Evolutionary conservation across 2,329 filamentous ascomycete genomes (phyloP).

Genomic region (Mycosphaerelloides madeirae): DNA sequence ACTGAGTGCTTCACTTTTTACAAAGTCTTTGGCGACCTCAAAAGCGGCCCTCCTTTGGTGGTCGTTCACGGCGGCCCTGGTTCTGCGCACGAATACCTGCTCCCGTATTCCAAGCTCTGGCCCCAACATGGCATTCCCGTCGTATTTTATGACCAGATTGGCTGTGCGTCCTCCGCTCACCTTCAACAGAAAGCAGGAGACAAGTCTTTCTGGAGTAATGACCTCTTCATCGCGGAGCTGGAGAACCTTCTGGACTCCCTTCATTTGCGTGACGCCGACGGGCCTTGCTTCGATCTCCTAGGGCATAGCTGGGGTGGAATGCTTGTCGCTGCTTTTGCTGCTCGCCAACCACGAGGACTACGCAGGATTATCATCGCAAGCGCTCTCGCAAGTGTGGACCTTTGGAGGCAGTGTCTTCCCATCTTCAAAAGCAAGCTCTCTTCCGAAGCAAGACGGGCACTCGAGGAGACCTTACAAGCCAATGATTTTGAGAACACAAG

Average conservation of each 20-base stretch:
- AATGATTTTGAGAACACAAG: background rate
- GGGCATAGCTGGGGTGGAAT: constrained; percentile 50
- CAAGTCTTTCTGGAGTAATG: constrained; percentile 41
- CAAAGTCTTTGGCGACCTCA: constrained; percentile 3
- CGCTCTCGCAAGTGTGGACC: background rate
- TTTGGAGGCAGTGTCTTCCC: background rate
- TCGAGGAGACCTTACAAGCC: background rate
- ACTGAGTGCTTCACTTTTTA: constrained; percentile 21
- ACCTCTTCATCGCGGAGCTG: constrained; percentile 44
- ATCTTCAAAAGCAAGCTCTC: background rate
- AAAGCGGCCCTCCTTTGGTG: constrained; percentile 21
- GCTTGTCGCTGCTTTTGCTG: constrained; percentile 39
- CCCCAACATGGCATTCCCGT: constrained; percentile 34
- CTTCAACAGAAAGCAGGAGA: constrained; percentile 40
- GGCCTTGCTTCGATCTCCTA: constrained; percentile 35
- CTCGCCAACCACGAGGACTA: constrained; percentile 28
- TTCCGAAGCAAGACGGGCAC: background rate
- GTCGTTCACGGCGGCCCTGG: constrained; percentile 15
- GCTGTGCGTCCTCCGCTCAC: constrained; percentile 44
- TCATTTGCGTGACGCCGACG: constrained; percentile 3
- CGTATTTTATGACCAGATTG: constrained; percentile 50
- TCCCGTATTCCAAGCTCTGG: background rate
- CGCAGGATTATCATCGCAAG: constrained; percentile 31
- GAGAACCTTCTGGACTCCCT: constrained; percentile 42
- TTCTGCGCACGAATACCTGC: background rate